Evolutionary conservation across 2,329 filamentous ascomycete genomes (phyloP).

Genomic region (Malbranchea cinnamomea): DNA sequence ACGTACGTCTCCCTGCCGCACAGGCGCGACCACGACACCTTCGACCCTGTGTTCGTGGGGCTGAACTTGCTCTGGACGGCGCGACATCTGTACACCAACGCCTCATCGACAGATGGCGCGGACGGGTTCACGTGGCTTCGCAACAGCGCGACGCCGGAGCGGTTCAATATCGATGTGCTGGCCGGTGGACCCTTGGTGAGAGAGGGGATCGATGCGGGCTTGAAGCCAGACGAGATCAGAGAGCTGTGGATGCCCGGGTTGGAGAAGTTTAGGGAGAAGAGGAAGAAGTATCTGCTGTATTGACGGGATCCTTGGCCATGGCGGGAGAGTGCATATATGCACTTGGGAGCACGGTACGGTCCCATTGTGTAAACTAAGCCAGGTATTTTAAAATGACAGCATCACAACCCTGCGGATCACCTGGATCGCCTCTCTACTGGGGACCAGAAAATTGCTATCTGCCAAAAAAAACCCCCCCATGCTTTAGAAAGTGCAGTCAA

Average conservation of each 20-base stretch:
- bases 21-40: not conserved
- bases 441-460: too few species aligned
- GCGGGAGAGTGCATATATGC: too few species aligned
- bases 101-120: not conserved
- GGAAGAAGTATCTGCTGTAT: slow-evolving; percentile 3
- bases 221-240: slow-evolving; percentile 1
- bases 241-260: not conserved
- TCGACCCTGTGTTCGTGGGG: slow-evolving; percentile 2
- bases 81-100: not conserved
- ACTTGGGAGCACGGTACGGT: too few species aligned
- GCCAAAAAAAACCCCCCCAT: too few species aligned
- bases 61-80: slow-evolving; percentile 1
- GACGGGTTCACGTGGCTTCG: slow-evolving; percentile 2
- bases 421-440: too few species aligned
- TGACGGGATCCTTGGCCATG: not conserved
- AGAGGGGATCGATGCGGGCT: slow-evolving; percentile 2
- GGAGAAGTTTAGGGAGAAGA: slow-evolving; percentile 1
- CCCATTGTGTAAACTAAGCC: too few species aligned
- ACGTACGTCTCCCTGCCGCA: not conserved
- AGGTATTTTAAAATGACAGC: too few species aligned
- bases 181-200: slow-evolving; percentile 1
- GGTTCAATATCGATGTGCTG: not conserved
- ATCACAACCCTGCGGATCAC: too few species aligned
- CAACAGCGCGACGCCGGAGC: not conserved
- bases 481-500: too few species aligned